A percentile compares a stretch with the other conserved stretches of the same genome.
phyloP scores from a whole-genome alignment of 2,329 filamentous ascomycete genomes.

The Grosmannia serpens region DNA sequence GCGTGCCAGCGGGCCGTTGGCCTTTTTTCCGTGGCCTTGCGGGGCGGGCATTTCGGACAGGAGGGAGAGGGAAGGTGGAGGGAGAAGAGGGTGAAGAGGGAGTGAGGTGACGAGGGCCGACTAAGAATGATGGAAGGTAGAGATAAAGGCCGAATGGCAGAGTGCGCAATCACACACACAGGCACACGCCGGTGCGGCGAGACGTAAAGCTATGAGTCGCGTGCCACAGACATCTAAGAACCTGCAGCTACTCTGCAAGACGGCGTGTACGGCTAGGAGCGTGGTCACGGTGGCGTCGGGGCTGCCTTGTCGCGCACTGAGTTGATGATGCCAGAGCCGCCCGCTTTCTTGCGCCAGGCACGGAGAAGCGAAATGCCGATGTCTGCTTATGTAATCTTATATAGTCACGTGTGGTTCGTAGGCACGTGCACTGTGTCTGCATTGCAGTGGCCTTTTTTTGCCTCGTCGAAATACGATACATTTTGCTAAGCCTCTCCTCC shows the following conservation, averaged over 20 bases:
- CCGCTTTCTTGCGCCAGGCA: background rate
- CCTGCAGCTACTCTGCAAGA: background rate
- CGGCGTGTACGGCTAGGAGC: background rate
- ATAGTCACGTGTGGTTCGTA: background rate
- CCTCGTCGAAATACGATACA: too few relatives aligned
- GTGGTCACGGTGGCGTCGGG: background rate
- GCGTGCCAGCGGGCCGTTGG: conserved; percentile 44
- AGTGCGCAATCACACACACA: background rate
- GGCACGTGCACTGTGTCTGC: background rate
- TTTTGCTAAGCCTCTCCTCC: too few relatives aligned
- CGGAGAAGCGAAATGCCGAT: background rate
- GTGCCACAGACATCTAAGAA: background rate
- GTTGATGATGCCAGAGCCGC: background rate
- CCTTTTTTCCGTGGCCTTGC: conserved; percentile 55
- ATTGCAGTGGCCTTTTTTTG: background rate
- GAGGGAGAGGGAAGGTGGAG: background rate
- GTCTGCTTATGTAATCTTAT: background rate
- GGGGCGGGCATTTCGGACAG: conserved; percentile 13
- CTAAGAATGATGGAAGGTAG: too few relatives aligned
- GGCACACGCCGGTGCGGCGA: background rate
- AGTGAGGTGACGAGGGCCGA: background rate
- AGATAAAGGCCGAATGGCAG: background rate
- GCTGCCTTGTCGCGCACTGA: background rate
- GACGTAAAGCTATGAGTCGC: background rate
- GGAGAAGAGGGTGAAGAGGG: background rate